phyloP scores from a whole-genome alignment of 1,284 basidiomycete genomes.

The Irpex rosettiformis region DNA sequence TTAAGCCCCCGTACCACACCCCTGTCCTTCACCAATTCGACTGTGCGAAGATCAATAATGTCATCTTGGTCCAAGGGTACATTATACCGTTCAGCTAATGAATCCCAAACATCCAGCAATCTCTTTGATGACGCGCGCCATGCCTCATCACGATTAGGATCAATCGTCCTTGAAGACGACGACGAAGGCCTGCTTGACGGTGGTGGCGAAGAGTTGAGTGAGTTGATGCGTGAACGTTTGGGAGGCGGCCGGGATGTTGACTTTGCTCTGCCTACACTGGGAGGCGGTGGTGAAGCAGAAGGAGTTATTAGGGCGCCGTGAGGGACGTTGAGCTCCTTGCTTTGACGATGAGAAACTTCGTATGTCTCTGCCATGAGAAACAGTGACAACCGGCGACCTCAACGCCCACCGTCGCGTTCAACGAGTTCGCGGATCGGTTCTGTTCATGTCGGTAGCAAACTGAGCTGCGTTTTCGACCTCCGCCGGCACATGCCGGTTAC shows the following conservation, averaged over 20 bases:
- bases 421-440: not conserved
- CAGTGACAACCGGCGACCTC: not conserved
- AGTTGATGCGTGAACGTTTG: slow-evolving; percentile 36
- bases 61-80: slow-evolving; percentile 71
- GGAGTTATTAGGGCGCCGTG: slow-evolving; percentile 27
- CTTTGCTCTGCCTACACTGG: slow-evolving; percentile 5
- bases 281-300: slow-evolving; percentile 31
- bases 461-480: not conserved
- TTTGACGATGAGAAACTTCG: not conserved
- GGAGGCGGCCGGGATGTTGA: slow-evolving; percentile 25
- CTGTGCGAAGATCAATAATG: slow-evolving; percentile 62
- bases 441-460: not conserved
- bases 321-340: not conserved
- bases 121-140: slow-evolving; percentile 54
- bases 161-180: slow-evolving; percentile 18
- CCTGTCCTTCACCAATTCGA: slow-evolving; percentile 59
- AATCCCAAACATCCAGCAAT: slow-evolving; percentile 59
- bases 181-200: slow-evolving; percentile 25
- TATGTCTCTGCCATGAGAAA: not conserved
- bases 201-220: slow-evolving; percentile 25
- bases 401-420: not conserved
- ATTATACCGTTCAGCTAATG: slow-evolving; percentile 62
- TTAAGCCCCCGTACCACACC: slow-evolving; percentile 51
- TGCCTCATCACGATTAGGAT: slow-evolving; percentile 42
- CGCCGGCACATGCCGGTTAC: not conserved